Base-by-base conservation (phyloP, 345 rosid genomes). In the Salix viminalis region DNA sequence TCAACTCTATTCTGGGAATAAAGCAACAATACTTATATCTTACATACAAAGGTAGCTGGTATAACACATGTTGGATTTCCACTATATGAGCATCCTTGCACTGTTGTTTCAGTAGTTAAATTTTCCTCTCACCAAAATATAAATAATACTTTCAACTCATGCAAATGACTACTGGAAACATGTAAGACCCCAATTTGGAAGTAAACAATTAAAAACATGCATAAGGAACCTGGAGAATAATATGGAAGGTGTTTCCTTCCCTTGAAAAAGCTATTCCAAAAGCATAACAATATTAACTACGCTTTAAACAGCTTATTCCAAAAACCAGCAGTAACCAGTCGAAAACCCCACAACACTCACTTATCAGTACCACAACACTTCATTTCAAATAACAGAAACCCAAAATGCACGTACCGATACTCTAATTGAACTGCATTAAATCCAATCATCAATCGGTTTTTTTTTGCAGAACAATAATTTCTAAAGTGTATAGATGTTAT, bases 321-420 rank as follows among this genome's bases (percentile, higher is more conserved):
- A 11, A 37, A 42, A 11, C 4, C 4, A 42, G 4, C 3, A 42
- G 4, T 42, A 42, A 42, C 14, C 46, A 42, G 46, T 42, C 4
- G 12, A 58, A 58, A 6, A 19, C 18, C 4, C n/a, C 6, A 16
- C 24, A 46, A 23, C 26, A 46, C 24, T 70, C 73, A 46, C 44
- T 60, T 24, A 15, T 34, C 32, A 70, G 24, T 70, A 15, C 13
- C 3, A 19, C 23, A 30, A 76, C 30, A 8, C 7, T 42, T 42
- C 4, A 42, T 42, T 42, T 42, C 4, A 42, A 42, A 42, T 11
- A 42, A 42, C 46, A 42, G n/a, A 62, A 74, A 6, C 3, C 52
- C 6, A 60, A 61, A 60, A 34, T 44, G 7, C 32, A 80, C 88
- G 34, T 90, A 95, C 96, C 86, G 87, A 75, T 91, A 91, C 73